A percentile compares a stretch with the other conserved stretches of the same genome.
phyloP scores from a whole-genome alignment of 1,139 yeast species.

The Suhomyces anneliseae region DNA sequence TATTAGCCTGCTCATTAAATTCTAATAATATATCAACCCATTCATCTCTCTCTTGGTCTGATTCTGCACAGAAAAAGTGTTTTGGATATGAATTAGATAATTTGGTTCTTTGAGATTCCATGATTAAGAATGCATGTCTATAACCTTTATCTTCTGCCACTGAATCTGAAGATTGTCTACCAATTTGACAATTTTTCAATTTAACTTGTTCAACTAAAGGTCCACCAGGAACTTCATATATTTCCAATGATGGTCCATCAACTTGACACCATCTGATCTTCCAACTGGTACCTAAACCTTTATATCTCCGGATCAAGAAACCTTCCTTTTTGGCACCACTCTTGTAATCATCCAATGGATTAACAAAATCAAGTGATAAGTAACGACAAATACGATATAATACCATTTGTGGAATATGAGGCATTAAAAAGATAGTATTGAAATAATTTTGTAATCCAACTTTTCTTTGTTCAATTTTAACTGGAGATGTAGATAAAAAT shows the following conservation, averaged over 20 bases:
- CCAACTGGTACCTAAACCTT: conserved; percentile 65
- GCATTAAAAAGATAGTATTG: conserved; percentile 55
- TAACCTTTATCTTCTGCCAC: conserved; percentile 72
- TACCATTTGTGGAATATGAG: conserved; percentile 58
- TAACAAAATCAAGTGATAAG: conserved; percentile 67
- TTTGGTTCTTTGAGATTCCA: conserved; percentile 62
- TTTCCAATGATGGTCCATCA: conserved; percentile 61
- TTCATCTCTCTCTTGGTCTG: conserved; percentile 72
- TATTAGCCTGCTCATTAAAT: conserved; percentile 22
- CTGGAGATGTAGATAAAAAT: conserved; percentile 61
- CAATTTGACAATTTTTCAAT: conserved; percentile 62
- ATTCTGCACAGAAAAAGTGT: conserved; percentile 81
- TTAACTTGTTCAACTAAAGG: conserved; percentile 56
- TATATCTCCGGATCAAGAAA: conserved; percentile 60
- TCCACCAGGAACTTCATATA: conserved; percentile 64
- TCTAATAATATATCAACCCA: conserved; percentile 70
- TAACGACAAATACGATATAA: conserved; percentile 60
- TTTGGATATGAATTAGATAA: conserved; percentile 54
- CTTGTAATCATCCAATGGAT: conserved; percentile 58
- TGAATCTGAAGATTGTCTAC: conserved; percentile 58
- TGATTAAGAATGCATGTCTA: conserved; percentile 72
- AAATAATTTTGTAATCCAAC: conserved; percentile 61
- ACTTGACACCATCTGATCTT: conserved; percentile 71
- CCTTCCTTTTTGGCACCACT: conserved; percentile 68
- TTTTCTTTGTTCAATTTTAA: conserved; percentile 63